Conservation (phyloP, 345 rosid genomes). For the Arabis hirsuta region DNA sequence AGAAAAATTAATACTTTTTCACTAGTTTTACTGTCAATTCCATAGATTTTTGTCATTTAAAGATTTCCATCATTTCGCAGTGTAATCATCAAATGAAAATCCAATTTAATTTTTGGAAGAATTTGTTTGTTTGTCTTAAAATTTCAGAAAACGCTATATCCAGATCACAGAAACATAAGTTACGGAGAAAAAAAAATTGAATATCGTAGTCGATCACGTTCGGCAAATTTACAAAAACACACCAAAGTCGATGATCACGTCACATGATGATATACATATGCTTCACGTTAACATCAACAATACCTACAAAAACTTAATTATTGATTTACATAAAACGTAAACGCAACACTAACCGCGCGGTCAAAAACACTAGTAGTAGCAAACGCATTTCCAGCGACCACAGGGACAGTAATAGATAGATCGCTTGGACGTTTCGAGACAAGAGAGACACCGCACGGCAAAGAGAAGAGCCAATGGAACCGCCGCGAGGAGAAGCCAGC, state of each 20-base stretch:
- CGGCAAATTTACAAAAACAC: slow-evolving; percentile 16
- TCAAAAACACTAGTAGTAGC: slow-evolving; percentile 39
- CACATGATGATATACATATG: slow-evolving; percentile 11
- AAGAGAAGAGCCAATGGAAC: slow-evolving; percentile 40
- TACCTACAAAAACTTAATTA: slow-evolving; percentile 16
- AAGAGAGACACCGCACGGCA: slow-evolving; percentile 47
- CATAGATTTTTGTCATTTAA: not conserved
- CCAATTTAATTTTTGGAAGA: not conserved
- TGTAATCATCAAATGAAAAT: not conserved
- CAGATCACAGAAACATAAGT: slow-evolving; percentile 8
- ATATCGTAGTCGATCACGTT: not conserved
- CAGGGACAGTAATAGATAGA: slow-evolving; percentile 43
- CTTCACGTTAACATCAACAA: slow-evolving; percentile 28
- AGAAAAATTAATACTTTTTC: no score
- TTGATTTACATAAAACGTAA: slow-evolving; percentile 29
- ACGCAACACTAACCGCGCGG: slow-evolving; percentile 39
- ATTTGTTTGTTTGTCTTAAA: not conserved
- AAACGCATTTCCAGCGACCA: slow-evolving; percentile 51
- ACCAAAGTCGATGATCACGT: slow-evolving; percentile 25
- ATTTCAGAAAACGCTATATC: not conserved
- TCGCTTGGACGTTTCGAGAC: slow-evolving; percentile 38
- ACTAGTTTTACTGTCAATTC: no score
- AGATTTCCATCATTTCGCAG: not conserved
- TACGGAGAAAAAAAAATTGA: not conserved
- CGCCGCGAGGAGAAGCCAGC: slow-evolving; percentile 50